Evolutionary conservation across 345 rosid species (phyloP).

Genomic region (Camelina sativa): DNA sequence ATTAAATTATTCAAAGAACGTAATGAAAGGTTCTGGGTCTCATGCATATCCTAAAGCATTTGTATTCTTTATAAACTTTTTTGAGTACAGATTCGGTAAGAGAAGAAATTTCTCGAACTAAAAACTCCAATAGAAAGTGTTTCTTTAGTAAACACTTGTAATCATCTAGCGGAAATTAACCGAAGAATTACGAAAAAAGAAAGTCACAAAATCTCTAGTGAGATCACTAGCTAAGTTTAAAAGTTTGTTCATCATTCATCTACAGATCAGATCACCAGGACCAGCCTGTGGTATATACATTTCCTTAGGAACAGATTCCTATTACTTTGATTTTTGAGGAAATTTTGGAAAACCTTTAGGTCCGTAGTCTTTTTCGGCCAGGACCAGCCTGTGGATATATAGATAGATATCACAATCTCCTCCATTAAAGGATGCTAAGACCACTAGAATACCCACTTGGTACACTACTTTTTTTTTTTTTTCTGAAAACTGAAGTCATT

Average conservation of each 20-base stretch:
- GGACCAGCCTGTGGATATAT: neutral
- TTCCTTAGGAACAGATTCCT: no score
- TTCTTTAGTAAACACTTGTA: neutral
- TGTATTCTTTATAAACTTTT: slow-evolving; percentile 4
- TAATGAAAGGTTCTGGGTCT: slow-evolving; percentile 5
- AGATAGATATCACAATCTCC: neutral
- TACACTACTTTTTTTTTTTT: neutral
- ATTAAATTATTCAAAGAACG: slow-evolving; percentile 6
- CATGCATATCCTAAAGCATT: slow-evolving; percentile 25
- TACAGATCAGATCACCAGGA: neutral
- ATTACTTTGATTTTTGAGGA: neutral
- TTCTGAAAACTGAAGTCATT: neutral
- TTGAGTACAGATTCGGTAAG: neutral
- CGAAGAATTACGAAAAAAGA: neutral
- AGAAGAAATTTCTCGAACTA: neutral
- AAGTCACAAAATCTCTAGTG: neutral
- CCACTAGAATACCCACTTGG: slow-evolving; percentile 3
- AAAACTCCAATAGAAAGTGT: neutral
- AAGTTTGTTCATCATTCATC: neutral
- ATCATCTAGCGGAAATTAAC: neutral
- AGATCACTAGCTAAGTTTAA: neutral
- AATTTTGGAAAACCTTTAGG: neutral
- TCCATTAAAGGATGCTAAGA: neutral
- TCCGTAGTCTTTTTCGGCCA: neutral
- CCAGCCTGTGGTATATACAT: neutral